Conservation (phyloP, 805 yeast species). For the Ogataea zsoltii region DNA sequence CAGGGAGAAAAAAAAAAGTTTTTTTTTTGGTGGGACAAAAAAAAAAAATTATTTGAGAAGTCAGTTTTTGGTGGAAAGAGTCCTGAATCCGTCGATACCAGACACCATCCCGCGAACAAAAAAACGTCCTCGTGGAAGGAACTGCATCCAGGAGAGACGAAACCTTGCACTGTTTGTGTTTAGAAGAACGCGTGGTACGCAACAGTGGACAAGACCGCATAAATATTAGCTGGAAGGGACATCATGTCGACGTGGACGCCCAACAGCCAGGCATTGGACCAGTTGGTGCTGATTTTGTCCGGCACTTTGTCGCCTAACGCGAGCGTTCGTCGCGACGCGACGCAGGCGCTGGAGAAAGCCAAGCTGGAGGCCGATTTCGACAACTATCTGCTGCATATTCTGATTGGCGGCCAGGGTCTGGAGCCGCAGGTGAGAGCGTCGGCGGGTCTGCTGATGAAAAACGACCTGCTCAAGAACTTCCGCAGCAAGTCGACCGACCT, state of each 20-base stretch:
- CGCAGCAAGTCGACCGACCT: constrained; percentile 30
- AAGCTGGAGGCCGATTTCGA: constrained; percentile 72
- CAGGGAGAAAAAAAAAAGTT: constrained; percentile 1
- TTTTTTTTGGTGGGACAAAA: constrained; percentile 5
- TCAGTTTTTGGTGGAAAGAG: not conserved
- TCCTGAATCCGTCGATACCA: too few relatives aligned
- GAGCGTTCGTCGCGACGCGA: constrained; percentile 61
- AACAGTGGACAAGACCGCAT: too few relatives aligned
- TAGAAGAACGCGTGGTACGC: too few relatives aligned
- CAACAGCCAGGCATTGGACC: constrained; percentile 58
- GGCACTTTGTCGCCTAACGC: constrained; percentile 70
- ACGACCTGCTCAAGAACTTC: constrained; percentile 53
- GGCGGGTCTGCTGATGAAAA: constrained; percentile 85
- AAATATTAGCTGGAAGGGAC: not conserved
- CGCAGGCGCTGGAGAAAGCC: constrained; percentile 70
- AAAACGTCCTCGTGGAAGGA: constrained; percentile 2
- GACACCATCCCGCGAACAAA: too few relatives aligned
- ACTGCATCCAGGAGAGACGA: not conserved
- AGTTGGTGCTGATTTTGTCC: constrained; percentile 62
- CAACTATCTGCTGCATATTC: constrained; percentile 72
- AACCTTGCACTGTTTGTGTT: too few relatives aligned
- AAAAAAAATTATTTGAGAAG: not conserved
- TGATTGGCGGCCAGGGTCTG: constrained; percentile 53
- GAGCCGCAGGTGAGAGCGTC: constrained; percentile 73
- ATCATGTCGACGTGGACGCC: constrained; percentile 65